phyloP scores from a whole-genome alignment of 495 filamentous ascomycete species.

The Umbilicaria muhlenbergii region DNA sequence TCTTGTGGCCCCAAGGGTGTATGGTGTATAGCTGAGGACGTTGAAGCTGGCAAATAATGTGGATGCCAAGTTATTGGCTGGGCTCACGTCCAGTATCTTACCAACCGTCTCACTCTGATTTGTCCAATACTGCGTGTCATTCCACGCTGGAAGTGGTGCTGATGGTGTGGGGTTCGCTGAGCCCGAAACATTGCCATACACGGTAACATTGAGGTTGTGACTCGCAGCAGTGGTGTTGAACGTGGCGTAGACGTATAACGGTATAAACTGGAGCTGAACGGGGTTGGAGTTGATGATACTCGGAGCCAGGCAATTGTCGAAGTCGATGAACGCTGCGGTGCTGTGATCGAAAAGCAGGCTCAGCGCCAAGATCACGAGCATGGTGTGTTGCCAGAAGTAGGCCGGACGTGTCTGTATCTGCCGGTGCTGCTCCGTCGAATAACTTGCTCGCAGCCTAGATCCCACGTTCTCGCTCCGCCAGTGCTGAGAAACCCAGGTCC shows the following conservation, averaged over 20 bases:
- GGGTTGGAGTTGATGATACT: conserved; percentile 33
- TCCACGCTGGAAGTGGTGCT: conserved; percentile 31
- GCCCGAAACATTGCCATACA: conserved; percentile 86
- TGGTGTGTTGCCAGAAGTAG: too few relatives aligned
- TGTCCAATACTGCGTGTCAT: conserved; percentile 30
- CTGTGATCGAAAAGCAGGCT: too few relatives aligned
- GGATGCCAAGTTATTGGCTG: conserved; percentile 39
- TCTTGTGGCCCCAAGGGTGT: conserved; percentile 22
- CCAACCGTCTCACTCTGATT: conserved; percentile 47
- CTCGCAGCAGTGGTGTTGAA: conserved; percentile 47
- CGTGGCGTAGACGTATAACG: conserved; percentile 50
- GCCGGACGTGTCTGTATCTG: too few relatives aligned
- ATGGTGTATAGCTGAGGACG: conserved; percentile 61
- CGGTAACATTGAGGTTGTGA: conserved; percentile 59
- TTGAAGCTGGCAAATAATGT: conserved; percentile 55
- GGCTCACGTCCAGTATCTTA: conserved; percentile 53
- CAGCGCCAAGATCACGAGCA: too few relatives aligned
- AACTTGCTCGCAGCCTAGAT: too few relatives aligned
- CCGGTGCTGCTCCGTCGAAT: too few relatives aligned
- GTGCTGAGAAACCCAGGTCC: too few relatives aligned
- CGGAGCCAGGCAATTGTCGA: conserved; percentile 67
- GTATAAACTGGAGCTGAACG: conserved; percentile 63
- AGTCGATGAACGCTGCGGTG: conserved; percentile 48
- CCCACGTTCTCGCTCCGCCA: too few relatives aligned
- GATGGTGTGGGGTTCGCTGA: conserved; percentile 19